Evolutionary conservation across 2,329 filamentous ascomycete genomes (phyloP), one percentile per base, ranked within the genome.

Genomic region (Acarospora socialis): DNA sequence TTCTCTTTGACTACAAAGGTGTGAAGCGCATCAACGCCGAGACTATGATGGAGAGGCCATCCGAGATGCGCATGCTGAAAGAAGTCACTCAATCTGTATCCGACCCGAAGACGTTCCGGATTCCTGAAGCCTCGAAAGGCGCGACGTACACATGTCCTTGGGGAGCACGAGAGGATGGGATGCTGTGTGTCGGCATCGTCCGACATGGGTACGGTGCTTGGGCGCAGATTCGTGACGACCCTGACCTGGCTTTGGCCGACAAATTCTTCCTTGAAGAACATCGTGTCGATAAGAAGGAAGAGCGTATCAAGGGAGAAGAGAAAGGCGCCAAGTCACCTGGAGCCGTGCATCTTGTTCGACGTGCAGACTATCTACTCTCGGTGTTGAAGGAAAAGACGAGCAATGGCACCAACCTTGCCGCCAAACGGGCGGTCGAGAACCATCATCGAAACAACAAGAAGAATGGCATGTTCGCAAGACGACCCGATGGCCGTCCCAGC

Each of bases 261-360:
- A 95, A 94, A 50, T 81, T 95, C 52, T 98, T 92, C 60, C 61
- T 98, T 1, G 90, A 98, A 52, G 92, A 98, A 55, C 86, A 95
- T 53, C 80, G 87, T n/a, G 87, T 95, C 12, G 90, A 92, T 54
- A 90, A 92, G 60, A 95, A 95, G 53, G 86, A 90, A 47, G 84
- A 94, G 54, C 78, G 90, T 21, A 80, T 66, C 48, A 82, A 83
- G 47, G 72, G 63, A 10, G 77, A 82, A 12, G 60, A 71, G 41
- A 74, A 74, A 46, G 66, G 66, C 12, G 81, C 81, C 21, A 92
- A 92, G 48, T 92, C 87, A 3, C 90, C 90, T 3, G 90, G 90
- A n/a, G 87, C 90, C 14, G 90, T 98, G 17, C 90, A 98, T 52
- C 73, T 98, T 26, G 87, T 95, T 33, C 82, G 90, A 28, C 80